Conservation (phyloP, 306 rosid genomes). For the Abrus pulchellus region DNA sequence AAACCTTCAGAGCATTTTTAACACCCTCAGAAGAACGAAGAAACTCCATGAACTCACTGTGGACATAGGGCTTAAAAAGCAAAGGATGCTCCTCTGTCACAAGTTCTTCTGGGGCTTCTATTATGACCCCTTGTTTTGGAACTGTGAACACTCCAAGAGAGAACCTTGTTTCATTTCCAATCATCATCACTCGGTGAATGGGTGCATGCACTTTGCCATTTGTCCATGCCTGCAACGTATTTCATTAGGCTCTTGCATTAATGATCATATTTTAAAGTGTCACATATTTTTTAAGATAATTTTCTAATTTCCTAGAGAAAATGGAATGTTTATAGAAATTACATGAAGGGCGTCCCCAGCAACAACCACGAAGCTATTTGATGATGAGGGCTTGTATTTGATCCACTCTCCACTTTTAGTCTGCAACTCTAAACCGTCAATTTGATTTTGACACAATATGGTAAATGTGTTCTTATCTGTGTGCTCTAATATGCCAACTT, state of each 20-base stretch:
- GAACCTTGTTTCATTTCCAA: conserved; percentile 62
- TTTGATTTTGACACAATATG: conserved; percentile 63
- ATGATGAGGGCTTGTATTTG: conserved; percentile 57
- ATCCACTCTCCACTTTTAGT: conserved; percentile 73
- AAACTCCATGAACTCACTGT: conserved; percentile 60
- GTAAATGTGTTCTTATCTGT: conserved; percentile 71
- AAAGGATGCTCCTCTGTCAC: conserved; percentile 72
- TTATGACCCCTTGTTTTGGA: conserved; percentile 57
- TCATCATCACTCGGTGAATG: conserved; percentile 64
- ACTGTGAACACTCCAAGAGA: conserved; percentile 62
- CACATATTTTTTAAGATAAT: background rate
- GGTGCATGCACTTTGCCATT: conserved; percentile 69
- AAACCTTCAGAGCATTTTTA: conserved; percentile 53
- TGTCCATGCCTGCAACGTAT: conserved; percentile 67
- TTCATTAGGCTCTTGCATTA: background rate
- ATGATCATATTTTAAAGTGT: background rate
- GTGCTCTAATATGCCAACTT: conserved; percentile 60
- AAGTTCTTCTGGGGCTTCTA: conserved; percentile 66
- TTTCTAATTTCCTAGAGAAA: background rate
- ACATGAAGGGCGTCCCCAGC: conserved; percentile 65
- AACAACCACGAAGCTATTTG: conserved; percentile 56
- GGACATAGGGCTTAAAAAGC: conserved; percentile 65
- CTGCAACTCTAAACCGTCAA: conserved; percentile 67
- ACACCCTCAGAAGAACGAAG: conserved; percentile 48
- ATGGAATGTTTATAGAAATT: conserved; percentile 30